These are phyloP conservation scores for Thermothielavioides terrestris DNA, from an alignment of 495 filamentous ascomycete genomes.

Conservation along the genomic window DNA sequence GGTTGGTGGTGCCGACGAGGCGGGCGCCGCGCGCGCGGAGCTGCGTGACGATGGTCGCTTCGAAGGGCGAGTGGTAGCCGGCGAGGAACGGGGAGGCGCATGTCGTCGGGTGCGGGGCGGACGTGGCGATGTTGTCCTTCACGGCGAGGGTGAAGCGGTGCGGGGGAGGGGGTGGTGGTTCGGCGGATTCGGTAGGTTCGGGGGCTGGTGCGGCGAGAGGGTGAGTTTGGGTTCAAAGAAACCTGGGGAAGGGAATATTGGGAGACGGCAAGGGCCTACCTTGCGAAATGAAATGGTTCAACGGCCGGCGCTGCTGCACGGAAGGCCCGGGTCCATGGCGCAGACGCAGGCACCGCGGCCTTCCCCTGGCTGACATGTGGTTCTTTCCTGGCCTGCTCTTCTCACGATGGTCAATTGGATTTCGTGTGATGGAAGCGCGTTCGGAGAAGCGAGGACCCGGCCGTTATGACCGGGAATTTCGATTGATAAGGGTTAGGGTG, in stretches of 20 bases:
- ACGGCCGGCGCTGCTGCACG: conserved; percentile 19
- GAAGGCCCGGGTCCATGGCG: conserved; percentile 9
- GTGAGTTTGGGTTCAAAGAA: background rate
- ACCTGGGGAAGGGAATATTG: background rate
- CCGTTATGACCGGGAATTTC: background rate
- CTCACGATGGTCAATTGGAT: conserved; percentile 7
- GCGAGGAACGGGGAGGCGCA: conserved; percentile 71
- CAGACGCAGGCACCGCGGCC: conserved; percentile 17
- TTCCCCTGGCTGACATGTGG: conserved; percentile 18
- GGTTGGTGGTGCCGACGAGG: conserved; percentile 73
- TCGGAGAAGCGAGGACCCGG: no score
- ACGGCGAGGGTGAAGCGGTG: conserved; percentile 48
- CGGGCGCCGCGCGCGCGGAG: conserved; percentile 56
- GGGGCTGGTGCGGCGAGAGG: background rate
- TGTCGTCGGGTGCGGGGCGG: conserved; percentile 56
- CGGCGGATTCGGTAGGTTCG: background rate
- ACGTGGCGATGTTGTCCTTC: conserved; percentile 85
- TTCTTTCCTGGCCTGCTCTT: background rate
- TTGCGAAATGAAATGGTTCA: conserved; percentile 27
- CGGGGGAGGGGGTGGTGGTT: background rate
- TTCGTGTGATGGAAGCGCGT: background rate
- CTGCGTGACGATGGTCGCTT: conserved; percentile 67
- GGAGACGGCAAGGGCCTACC: background rate
- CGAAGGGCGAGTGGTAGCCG: conserved; percentile 64
- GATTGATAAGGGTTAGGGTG: conserved; percentile 3